Conservation (phyloP, 2,329 filamentous ascomycete genomes). For the Sporothrix protearum region DNA sequence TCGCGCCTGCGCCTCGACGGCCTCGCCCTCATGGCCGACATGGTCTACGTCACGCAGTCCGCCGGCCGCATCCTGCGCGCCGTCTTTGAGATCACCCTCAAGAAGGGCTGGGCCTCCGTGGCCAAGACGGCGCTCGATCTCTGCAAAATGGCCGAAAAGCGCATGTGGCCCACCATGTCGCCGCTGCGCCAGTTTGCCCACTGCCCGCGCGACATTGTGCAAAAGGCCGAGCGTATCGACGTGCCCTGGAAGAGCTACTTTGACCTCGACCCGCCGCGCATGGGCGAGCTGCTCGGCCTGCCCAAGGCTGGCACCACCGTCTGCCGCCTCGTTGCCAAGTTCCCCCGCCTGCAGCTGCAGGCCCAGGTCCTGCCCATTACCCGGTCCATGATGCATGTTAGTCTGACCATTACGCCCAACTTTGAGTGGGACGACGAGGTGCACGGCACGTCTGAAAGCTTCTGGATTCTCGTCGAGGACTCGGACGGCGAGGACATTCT, state of each 20-base stretch:
- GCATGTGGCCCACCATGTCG: conserved; percentile 99
- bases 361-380: conserved; percentile 94
- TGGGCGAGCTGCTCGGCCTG: conserved; percentile 90
- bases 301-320: conserved; percentile 79
- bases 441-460: conserved; percentile 84
- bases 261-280: conserved; percentile 89
- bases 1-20: conserved; percentile 92
- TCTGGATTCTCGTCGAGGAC: conserved; percentile 97
- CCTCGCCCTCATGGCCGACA: conserved; percentile 92
- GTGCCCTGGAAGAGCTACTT: conserved; percentile 93
- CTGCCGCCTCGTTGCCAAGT: conserved; percentile 83
- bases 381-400: conserved; percentile 83
- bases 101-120: conserved; percentile 92
- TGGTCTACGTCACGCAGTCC: conserved; percentile 98
- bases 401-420: conserved; percentile 86
- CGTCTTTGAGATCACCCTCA: conserved; percentile 94
- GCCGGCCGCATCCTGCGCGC: conserved; percentile 93
- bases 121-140: conserved; percentile 88
- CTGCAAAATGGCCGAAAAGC: conserved; percentile 98
- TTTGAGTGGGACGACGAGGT: conserved; percentile 93
- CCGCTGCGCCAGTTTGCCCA: conserved; percentile 84
- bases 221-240: conserved; percentile 91
- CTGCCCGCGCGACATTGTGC: conserved; percentile 79
- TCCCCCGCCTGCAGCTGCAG: conserved; percentile 87
- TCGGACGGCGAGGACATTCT: conserved; percentile 95